Evolutionary conservation across 1,139 yeast species (phyloP), one percentile per base, ranked within the genome.

Genomic region (Geotrichum phurueaensis): DNA sequence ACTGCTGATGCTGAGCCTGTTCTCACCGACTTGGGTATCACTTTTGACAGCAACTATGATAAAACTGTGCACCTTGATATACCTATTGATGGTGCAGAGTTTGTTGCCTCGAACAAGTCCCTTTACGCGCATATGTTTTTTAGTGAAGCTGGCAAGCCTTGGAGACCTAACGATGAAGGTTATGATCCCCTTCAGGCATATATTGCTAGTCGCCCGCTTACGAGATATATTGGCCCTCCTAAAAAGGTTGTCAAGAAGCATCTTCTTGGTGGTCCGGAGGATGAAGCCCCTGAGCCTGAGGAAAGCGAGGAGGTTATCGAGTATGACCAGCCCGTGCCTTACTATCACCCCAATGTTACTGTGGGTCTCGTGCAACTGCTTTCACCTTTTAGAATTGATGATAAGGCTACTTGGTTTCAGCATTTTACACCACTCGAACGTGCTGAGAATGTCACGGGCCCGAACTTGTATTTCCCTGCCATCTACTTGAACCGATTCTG

Each of bases 301-400:
- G 66, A 60, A 5, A 68, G 58, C 2, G 60, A 29, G n/a, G 55
- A 49, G 20, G 54, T 60, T 7, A 45, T 54, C 2, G 64, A 56
- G 27, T 54, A 50, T 62, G 59, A 58, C 3, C 58, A 51, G 10
- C 64, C 75, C 39, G 71, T 69, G 15, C 68, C 76, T 0, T 74
- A 70, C 63, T 76, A 73, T 70, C 76, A 76, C 60, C 78, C 78
- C 23, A 75, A 76, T 60, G 75, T 70, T 10, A 71, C 71, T 0
- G 31, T 66, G 7, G 65, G 65, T 29, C 66, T 73, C 9, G 73
- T 71, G 25, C 62, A 58, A 33, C 10, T 58, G 27, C 31, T 58
- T 22, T 47, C 23, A 31, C 51, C 55, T 13, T 25, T 58, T 54
- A 49, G 50, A n/a, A 22, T 54, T 31, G 60, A 58, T 25, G 23